These are phyloP conservation scores for Porogramme epimiltina DNA, from an alignment of 1,284 basidiomycete species.

Conservation along the genomic window DNA sequence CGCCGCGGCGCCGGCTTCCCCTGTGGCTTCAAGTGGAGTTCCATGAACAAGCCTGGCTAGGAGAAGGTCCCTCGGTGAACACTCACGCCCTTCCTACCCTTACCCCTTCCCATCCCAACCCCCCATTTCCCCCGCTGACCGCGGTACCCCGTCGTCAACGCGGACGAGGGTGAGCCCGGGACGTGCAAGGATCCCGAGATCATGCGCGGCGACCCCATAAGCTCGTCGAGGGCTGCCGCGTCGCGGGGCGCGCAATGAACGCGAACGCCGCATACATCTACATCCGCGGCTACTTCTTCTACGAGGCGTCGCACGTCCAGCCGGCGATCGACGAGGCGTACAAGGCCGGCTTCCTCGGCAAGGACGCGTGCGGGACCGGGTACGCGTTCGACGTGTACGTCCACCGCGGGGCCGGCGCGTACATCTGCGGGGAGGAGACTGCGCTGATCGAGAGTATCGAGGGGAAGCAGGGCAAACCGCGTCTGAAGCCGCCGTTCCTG, in stretches of 20 bases:
- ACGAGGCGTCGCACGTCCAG: conserved; percentile 92
- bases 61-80: conserved; percentile 86
- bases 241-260: conserved; percentile 98
- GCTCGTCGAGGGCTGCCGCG: conserved; percentile 95
- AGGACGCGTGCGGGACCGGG: conserved; percentile 90
- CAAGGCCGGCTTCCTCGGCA: conserved; percentile 88
- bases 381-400: conserved; percentile 97
- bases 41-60: conserved; percentile 99
- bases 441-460: conserved; percentile 97
- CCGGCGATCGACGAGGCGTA: conserved; percentile 97
- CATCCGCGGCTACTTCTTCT: conserved; percentile 97
- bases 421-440: conserved; percentile 99
- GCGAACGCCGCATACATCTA: conserved; percentile 98
- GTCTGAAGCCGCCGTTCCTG: conserved; percentile 99
- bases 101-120: not conserved
- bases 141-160: conserved; percentile 96
- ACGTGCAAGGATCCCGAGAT: conserved; percentile 99
- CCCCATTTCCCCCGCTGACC: conserved; percentile 57
- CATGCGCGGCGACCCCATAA: conserved; percentile 97
- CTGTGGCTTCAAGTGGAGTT: conserved; percentile 97
- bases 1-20: conserved; percentile 98
- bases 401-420: conserved; percentile 96
- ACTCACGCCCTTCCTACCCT: not conserved
- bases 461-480: conserved; percentile 97
- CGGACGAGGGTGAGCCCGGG: conserved; percentile 98